phyloP scores from a whole-genome alignment of 1,284 basidiomycete genomes.

The Leccinum fuscescens region DNA sequence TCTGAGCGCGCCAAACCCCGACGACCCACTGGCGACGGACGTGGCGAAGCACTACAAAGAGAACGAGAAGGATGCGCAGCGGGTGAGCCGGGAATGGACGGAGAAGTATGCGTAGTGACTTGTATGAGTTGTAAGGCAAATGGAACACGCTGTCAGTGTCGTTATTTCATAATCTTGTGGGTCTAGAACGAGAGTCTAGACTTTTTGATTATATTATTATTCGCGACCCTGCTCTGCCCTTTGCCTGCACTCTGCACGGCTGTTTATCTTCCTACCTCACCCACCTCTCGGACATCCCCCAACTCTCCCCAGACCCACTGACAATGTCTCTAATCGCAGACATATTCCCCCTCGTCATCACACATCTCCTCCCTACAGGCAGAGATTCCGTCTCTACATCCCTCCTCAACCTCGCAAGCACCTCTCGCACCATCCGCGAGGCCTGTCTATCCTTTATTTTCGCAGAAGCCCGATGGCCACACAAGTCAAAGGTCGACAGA shows the following conservation, averaged over 20 bases:
- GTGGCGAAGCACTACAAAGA: slow-evolving; percentile 99
- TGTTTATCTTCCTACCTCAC: background rate
- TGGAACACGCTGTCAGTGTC: slow-evolving; percentile 10
- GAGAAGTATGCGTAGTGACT: slow-evolving; percentile 63
- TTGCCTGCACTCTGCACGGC: slow-evolving; percentile 9
- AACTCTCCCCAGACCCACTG: background rate
- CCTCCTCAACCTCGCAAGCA: slow-evolving; percentile 27
- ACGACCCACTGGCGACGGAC: slow-evolving; percentile 98
- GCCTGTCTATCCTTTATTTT: slow-evolving; percentile 35
- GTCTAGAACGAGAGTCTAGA: slow-evolving; percentile 22
- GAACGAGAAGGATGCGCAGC: slow-evolving; percentile 88
- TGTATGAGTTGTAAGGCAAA: slow-evolving; percentile 5
- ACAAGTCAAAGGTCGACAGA: slow-evolving; percentile 26
- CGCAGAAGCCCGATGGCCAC: slow-evolving; percentile 33
- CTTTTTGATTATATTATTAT: slow-evolving; percentile 15
- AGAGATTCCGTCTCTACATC: slow-evolving; percentile 6
- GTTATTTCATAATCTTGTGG: slow-evolving; percentile 17
- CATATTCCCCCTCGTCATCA: slow-evolving; percentile 34
- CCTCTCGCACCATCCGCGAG: slow-evolving; percentile 27
- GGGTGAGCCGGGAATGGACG: slow-evolving; percentile 92
- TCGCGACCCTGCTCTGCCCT: slow-evolving; percentile 13
- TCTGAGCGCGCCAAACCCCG: slow-evolving; percentile 94
- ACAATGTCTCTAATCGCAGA: slow-evolving; percentile 34
- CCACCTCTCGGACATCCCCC: slow-evolving; percentile 2
- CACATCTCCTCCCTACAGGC: slow-evolving; percentile 19